A percentile compares a stretch with the other conserved stretches of the same genome.
These are phyloP conservation scores for Chlorella variabilis DNA, from an alignment of 163 green algal species.

Conservation along the genomic window DNA sequence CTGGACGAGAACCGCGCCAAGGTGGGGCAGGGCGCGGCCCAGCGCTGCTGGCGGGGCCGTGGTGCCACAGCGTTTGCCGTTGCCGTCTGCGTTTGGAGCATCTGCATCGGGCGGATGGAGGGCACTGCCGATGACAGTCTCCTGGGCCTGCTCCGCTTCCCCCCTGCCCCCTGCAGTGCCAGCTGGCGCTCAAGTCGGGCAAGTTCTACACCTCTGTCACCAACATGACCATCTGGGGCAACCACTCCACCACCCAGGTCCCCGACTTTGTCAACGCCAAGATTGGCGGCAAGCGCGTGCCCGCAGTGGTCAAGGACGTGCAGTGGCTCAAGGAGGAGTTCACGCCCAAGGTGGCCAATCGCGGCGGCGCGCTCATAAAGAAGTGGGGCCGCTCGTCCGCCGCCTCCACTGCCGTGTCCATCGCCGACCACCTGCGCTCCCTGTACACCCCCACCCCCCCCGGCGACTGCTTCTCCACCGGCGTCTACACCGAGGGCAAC, in stretches of 20 bases:
- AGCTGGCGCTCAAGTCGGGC: constrained; percentile 87
- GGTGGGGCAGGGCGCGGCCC: neutral
- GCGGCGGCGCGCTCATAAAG: constrained; percentile 91
- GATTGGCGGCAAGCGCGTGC: constrained; percentile 67
- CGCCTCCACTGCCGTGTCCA: constrained; percentile 90
- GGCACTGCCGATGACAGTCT: no score
- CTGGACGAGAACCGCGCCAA: constrained; percentile 96
- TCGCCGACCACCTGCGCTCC: constrained; percentile 85
- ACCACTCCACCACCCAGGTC: constrained; percentile 93
- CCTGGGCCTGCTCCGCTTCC: neutral
- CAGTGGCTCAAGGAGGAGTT: constrained; percentile 92
- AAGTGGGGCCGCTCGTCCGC: constrained; percentile 91
- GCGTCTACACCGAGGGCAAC: constrained; percentile 87
- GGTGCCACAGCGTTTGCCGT: no score
- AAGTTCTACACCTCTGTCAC: constrained; percentile 90
- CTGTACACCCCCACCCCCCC: constrained; percentile 83
- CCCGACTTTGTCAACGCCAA: constrained; percentile 94
- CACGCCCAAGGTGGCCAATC: constrained; percentile 77
- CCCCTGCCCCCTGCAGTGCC: constrained; percentile 58
- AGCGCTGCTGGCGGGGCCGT: no score
- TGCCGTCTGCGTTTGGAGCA: no score
- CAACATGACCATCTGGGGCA: constrained; percentile 89
- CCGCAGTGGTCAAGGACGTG: constrained; percentile 79
- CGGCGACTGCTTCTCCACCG: constrained; percentile 92
- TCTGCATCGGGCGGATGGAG: no score